Evolutionary conservation across 1,139 yeast species (phyloP), one percentile per base, ranked within the genome.

Genomic region (Meyerozyma carpophila): DNA sequence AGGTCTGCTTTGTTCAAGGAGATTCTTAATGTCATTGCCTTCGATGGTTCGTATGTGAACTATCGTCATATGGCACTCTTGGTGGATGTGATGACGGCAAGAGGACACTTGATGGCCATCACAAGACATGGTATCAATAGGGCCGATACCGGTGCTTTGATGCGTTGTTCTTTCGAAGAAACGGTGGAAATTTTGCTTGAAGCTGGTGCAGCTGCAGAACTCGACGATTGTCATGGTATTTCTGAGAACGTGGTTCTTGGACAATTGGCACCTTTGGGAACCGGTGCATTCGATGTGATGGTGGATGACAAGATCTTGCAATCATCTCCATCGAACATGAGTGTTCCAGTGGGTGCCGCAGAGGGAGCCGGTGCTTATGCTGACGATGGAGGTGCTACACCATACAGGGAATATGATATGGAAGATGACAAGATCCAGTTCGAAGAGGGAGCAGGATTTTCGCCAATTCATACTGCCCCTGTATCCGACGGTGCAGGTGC

Each of bases 71-170:
- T 93, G 93, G 97, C 98, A 2, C 73, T 94, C 57, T 77, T 94
- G 58, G 98, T 93, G 46, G 99, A 94, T 73, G 95, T 91, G 27
- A 94, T 94, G 99, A 94, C 99, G 2, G 87, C 96, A 41, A 86
- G 96, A 65, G 99, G 99, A 60, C 96, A 93, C 62, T 77, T 94
- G 68, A 93, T 94, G 89, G 98, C 98, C 32, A 93, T 94, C 57
- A 93, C 98, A 43, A 95, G 99, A 79, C 98, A 93, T 64, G 99
- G 99, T 79, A 93, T 94, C 68, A 94, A 94, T 66, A 84, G 98
- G 70, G 88, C 96, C 32, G 97, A 93, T 54, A 94, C 98, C 29
- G 98, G 98, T 70, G 98, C 98, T 1, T 77, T 94, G 61, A 94
- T 94, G 98, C 82, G 98, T 69, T 93, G 97, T 74, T 93, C 98